Evolutionary conservation across 768 basidiomycete genomes (phyloP).

Genomic region (Pholiota molesta): DNA sequence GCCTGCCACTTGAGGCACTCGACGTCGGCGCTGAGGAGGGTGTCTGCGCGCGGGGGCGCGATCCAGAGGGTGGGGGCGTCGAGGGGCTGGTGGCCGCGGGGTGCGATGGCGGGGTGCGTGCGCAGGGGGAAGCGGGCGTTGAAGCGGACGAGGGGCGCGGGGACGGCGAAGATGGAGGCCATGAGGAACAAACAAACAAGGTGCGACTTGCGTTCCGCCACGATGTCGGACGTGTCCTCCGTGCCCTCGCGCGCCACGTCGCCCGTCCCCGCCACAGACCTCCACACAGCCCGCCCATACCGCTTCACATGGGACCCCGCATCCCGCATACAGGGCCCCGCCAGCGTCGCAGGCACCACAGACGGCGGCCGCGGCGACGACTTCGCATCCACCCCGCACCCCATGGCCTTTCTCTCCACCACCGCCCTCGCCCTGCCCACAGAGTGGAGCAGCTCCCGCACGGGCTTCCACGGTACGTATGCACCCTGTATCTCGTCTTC

Average conservation of each 20-base stretch:
- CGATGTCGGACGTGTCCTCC: conserved; percentile 53
- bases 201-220: conserved; percentile 3
- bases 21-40: conserved; percentile 71
- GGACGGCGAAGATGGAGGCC: conserved; percentile 28
- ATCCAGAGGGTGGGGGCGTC: conserved; percentile 66
- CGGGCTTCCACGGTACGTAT: conserved; percentile 83
- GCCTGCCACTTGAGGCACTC: conserved; percentile 93
- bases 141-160: conserved; percentile 46
- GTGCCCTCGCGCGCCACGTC: conserved; percentile 61
- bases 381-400: conserved; percentile 55
- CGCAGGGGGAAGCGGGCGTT: conserved; percentile 65
- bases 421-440: conserved; percentile 53
- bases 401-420: conserved; percentile 51
- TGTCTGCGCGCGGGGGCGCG: conserved; percentile 44
- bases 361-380: conserved; percentile 68
- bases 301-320: conserved; percentile 78
- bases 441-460: conserved; percentile 80
- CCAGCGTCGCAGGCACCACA: conserved; percentile 73
- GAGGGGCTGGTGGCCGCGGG: conserved; percentile 28
- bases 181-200: conserved; percentile 17
- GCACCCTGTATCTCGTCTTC: conserved; percentile 3
- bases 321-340: conserved; percentile 60
- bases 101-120: conserved; percentile 46
- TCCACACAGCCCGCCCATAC: conserved; percentile 59
- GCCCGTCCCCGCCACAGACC: conserved; percentile 43